Conservation (phyloP, 352 stramenopile species). For the Ophiocytium majus region DNA sequence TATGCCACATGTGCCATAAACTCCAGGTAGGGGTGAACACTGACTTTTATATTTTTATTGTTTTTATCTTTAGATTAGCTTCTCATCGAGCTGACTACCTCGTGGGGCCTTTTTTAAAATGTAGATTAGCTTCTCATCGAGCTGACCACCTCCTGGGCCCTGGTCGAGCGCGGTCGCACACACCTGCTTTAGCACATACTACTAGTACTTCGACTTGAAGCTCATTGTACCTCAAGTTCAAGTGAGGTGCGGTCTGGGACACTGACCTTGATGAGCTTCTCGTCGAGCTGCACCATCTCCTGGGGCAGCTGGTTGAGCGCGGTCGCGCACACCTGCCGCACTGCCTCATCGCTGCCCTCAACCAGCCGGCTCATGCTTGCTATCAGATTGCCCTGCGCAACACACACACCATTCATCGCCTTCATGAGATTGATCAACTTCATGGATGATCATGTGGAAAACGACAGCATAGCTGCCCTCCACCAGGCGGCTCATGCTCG, state of each 20-base stretch:
- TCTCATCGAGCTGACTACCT: constrained; percentile 48
- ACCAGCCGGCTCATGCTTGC: neutral
- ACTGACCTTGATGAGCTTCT: constrained; percentile 44
- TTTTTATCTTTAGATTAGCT: constrained; percentile 48
- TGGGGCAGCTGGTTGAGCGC: constrained; percentile 53
- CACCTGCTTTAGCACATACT: too few relatives aligned
- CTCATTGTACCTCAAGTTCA: too few relatives aligned
- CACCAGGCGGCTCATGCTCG: neutral
- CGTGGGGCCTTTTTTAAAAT: too few relatives aligned
- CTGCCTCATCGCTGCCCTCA: constrained; percentile 27
- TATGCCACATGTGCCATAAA: too few relatives aligned
- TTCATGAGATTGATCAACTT: too few relatives aligned
- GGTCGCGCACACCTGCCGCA: constrained; percentile 47
- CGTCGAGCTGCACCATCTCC: constrained; percentile 50
- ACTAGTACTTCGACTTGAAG: too few relatives aligned
- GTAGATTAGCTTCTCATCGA: constrained; percentile 51
- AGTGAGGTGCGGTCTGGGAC: too few relatives aligned
- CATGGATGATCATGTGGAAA: too few relatives aligned
- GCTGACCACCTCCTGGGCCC: constrained; percentile 42
- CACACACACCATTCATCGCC: too few relatives aligned
- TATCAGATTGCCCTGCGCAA: neutral
- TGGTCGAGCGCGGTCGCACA: constrained; percentile 49
- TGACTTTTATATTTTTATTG: too few relatives aligned
- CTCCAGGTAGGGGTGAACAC: too few relatives aligned
- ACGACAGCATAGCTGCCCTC: constrained; percentile 26